A percentile compares a stretch with the other conserved stretches of the same genome.
These are phyloP conservation scores for Botrytis byssoidea DNA, from an alignment of 2,329 filamentous ascomycete genomes.

Conservation along the genomic window DNA sequence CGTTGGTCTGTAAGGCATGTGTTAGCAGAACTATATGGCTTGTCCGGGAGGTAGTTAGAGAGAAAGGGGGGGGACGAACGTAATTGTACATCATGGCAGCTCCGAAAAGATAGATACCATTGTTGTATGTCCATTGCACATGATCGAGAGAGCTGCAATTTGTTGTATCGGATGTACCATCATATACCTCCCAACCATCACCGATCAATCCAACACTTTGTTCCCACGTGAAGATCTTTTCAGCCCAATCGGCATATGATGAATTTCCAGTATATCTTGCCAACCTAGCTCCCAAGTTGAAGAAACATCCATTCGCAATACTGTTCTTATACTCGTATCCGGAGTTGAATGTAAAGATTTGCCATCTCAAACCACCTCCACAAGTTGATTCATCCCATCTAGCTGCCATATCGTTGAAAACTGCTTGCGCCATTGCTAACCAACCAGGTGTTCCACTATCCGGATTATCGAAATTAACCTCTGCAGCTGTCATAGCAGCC, in stretches of 20 bases:
- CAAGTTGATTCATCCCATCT: constrained; percentile 70
- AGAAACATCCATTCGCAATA: constrained; percentile 61
- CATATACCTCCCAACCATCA: constrained; percentile 53
- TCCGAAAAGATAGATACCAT: constrained; percentile 63
- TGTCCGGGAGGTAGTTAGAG: neutral
- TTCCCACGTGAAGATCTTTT: constrained; percentile 70
- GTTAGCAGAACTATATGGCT: constrained; percentile 14
- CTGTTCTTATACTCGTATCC: constrained; percentile 76
- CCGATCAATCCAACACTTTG: constrained; percentile 56
- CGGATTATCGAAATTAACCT: constrained; percentile 61
- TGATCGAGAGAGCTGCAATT: constrained; percentile 59
- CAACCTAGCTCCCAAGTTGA: constrained; percentile 62
- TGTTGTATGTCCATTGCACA: constrained; percentile 68
- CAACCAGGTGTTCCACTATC: constrained; percentile 57
- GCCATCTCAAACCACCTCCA: constrained; percentile 76
- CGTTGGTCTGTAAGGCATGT: constrained; percentile 30
- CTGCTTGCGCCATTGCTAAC: constrained; percentile 71
- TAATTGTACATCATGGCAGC: constrained; percentile 49
- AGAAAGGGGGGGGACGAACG: constrained; percentile 33
- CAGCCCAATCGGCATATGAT: constrained; percentile 76
- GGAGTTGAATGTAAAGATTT: constrained; percentile 78
- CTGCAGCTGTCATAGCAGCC: constrained; percentile 66
- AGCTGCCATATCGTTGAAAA: constrained; percentile 66
- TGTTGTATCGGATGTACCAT: constrained; percentile 55
- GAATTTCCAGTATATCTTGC: constrained; percentile 73